A percentile compares a stretch with the other conserved stretches of the same genome.
Conservation (phyloP, 345 rosid genomes). For the Camelina laxa region DNA sequence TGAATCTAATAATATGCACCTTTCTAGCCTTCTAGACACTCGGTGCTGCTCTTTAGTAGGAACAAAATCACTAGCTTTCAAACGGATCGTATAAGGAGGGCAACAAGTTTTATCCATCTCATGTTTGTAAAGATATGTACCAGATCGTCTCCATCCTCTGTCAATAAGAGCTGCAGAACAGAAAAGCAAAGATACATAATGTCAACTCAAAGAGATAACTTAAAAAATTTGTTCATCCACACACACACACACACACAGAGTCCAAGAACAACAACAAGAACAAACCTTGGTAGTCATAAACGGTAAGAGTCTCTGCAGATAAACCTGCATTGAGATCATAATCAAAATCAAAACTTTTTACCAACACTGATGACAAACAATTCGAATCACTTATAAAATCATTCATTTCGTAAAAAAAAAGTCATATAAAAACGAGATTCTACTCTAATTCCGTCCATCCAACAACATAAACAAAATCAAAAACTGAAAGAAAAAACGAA, state of each 20-base stretch:
- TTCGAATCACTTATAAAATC: too few relatives aligned
- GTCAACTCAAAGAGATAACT: background rate
- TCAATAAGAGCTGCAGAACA: slow-evolving; percentile 75
- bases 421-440: background rate
- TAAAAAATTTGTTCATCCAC: slow-evolving; percentile 16
- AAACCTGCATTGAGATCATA: slow-evolving; percentile 56
- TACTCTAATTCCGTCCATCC: background rate
- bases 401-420: too few relatives aligned
- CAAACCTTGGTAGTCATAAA: slow-evolving; percentile 94
- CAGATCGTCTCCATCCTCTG: slow-evolving; percentile 93
- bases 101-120: slow-evolving; percentile 96
- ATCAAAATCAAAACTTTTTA: background rate
- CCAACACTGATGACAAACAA: too few relatives aligned
- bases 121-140: slow-evolving; percentile 84
- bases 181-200: background rate
- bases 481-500: slow-evolving; percentile 37
- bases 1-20: slow-evolving; percentile 47
- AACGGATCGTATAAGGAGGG: slow-evolving; percentile 92
- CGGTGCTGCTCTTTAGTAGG: slow-evolving; percentile 85
- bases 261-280: background rate
- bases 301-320: slow-evolving; percentile 64
- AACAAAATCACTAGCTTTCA: slow-evolving; percentile 73
- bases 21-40: slow-evolving; percentile 66
- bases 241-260: background rate
- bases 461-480: background rate